Base-by-base conservation (phyloP, 495 filamentous ascomycete genomes). In the Aspergillus incahuasiensis region DNA sequence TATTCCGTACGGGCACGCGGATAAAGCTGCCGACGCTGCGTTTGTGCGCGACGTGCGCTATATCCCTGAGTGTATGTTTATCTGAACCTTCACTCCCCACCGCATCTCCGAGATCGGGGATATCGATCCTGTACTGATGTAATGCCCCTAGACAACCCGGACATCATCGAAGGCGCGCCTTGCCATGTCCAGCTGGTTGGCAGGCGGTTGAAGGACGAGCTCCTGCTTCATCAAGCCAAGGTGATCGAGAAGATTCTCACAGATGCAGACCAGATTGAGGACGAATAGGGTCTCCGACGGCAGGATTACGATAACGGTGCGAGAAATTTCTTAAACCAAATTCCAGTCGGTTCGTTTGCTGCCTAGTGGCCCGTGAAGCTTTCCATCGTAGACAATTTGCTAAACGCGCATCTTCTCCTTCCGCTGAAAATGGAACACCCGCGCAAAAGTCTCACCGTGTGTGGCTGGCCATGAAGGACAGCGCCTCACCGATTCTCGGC, bases 101-200 rank as follows among this genome's bases (percentile, higher is more conserved):
- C n/a, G n/a, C n/a, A n/a, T n/a, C n/a, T n/a, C n/a, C n/a, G n/a
- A n/a, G n/a, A n/a, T n/a, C n/a, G n/a, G n/a, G n/a, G n/a, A n/a
- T n/a, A n/a, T n/a, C n/a, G n/a, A n/a, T n/a, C n/a, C n/a, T n/a
- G n/a, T n/a, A n/a, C n/a, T n/a, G n/a, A n/a, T n/a, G n/a, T 58
- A 25, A 52, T 24, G 6, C 3, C 9, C 5, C 20, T 40, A 71
- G 64, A 68, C 35, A 20, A 53, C 11, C 63, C 68, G 1, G 38
- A 55, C 3, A 44, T 53, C n/a, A 48, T 66, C 12, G 62, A 70
- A 30, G 60, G 58, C 32, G 65, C 65, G 0, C 68, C 68, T 1
- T 70, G 68, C 50, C 65, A 68, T 41, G 53, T 68, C 11, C 68
- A 70, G 45, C 16, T 70, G 12, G 55, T 68, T 15, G 68, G 65